These are phyloP conservation scores for Cystobasidium sp. DNA, from an alignment of 1,284 basidiomycete species.

Conservation along the genomic window DNA sequence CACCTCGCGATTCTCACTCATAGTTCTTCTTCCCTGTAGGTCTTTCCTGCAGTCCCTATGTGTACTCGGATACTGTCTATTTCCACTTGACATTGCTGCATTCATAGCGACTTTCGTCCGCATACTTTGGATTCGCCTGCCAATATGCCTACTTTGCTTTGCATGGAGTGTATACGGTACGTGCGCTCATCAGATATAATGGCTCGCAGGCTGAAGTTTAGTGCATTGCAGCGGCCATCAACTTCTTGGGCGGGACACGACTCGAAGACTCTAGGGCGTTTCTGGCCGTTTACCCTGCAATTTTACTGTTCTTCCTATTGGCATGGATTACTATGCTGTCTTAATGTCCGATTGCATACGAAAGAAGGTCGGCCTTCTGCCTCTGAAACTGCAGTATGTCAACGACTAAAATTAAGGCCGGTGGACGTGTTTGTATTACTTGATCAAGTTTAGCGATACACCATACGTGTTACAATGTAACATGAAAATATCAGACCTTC, in stretches of 20 bases:
- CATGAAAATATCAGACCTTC: too few species aligned
- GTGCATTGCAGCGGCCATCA: conserved; percentile 72
- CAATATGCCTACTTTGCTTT: conserved; percentile 80
- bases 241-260: conserved; percentile 90
- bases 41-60: conserved; percentile 96
- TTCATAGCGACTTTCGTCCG: conserved; percentile 83
- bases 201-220: neutral
- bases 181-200: conserved; percentile 1
- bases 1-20: neutral
- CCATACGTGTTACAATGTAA: too few species aligned
- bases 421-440: too few species aligned
- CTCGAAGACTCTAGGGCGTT: conserved; percentile 75
- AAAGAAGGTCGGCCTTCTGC: neutral
- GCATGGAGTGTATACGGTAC: conserved; percentile 95
- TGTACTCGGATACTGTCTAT: conserved; percentile 86
- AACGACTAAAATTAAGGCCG: neutral
- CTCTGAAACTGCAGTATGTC: neutral
- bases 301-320: conserved; percentile 63
- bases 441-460: too few species aligned
- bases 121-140: conserved; percentile 80
- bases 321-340: conserved; percentile 56
- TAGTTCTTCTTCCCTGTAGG: conserved; percentile 52
- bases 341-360: conserved; percentile 15
- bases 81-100: conserved; percentile 84
- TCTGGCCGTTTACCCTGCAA: conserved; percentile 87